Evolutionary conservation across 2,329 filamentous ascomycete genomes (phyloP).

Genomic region (Sclerotinia minor): DNA sequence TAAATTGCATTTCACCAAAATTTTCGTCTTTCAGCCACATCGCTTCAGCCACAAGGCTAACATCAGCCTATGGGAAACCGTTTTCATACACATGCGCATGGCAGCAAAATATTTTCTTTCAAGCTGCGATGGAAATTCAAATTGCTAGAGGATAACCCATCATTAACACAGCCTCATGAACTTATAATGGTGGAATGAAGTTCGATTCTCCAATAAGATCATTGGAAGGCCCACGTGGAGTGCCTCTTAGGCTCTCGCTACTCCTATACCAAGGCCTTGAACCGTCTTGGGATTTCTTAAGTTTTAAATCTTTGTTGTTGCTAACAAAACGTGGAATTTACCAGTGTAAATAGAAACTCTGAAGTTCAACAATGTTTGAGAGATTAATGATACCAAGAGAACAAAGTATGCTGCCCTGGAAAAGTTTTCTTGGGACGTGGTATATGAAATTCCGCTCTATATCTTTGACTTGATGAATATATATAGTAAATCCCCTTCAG

Average conservation of each 20-base stretch:
- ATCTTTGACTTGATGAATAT: neutral
- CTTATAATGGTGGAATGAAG: neutral
- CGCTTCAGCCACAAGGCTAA: neutral
- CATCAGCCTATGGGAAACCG: neutral
- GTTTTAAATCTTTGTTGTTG: neutral
- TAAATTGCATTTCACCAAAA: neutral
- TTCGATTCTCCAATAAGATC: constrained; percentile 4
- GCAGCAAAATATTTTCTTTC: neutral
- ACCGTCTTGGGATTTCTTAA: constrained; percentile 10
- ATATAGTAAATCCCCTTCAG: neutral
- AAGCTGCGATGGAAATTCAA: neutral
- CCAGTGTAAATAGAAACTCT: neutral
- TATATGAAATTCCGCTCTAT: neutral
- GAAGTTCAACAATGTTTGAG: neutral
- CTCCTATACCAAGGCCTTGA: constrained; percentile 8
- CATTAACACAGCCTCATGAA: constrained; percentile 3
- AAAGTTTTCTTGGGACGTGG: neutral
- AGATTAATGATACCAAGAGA: neutral
- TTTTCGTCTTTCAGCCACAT: neutral
- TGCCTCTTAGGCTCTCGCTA: constrained; percentile 1
- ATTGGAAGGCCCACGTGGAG: constrained; percentile 1
- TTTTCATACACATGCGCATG: constrained; percentile 2
- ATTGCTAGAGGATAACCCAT: neutral
- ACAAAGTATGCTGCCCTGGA: neutral
- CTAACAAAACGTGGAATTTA: neutral